Percentiles rank a stretch among this genome's conserved stretches.
Evolutionary conservation across 1,284 basidiomycete genomes (phyloP).

Genomic region (Leucoagaricus sp.): DNA sequence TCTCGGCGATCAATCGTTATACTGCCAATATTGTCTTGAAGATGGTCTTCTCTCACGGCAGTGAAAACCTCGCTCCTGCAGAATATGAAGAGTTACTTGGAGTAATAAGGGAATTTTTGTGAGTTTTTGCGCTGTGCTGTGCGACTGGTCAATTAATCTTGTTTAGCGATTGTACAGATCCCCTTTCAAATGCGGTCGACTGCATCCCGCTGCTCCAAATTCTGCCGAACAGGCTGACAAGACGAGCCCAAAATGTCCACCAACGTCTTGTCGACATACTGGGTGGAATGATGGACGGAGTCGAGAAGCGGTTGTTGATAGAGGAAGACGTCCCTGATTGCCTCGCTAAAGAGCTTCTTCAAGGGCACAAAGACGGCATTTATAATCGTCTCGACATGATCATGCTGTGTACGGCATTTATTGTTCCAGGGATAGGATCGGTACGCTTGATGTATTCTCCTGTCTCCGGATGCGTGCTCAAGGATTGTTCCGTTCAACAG

Average conservation of each 20-base stretch:
- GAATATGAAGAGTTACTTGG: conserved; percentile 31
- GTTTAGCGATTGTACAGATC: conserved; percentile 35
- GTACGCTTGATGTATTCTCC: conserved; percentile 20
- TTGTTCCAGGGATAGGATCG: conserved; percentile 41
- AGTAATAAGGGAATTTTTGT: conserved; percentile 41
- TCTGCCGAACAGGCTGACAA: conserved; percentile 33
- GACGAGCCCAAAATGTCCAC: conserved; percentile 34
- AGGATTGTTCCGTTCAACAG: conserved; percentile 18
- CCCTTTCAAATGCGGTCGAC: conserved; percentile 42
- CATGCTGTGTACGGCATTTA: conserved; percentile 40
- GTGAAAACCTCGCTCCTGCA: conserved; percentile 33
- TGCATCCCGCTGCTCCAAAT: conserved; percentile 41
- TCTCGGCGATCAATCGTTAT: conserved; percentile 34
- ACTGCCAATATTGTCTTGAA: conserved; percentile 42
- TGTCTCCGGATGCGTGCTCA: neutral
- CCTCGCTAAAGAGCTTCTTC: conserved; percentile 35
- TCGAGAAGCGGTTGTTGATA: conserved; percentile 31
- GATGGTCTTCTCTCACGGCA: conserved; percentile 38
- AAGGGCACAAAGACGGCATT: conserved; percentile 30
- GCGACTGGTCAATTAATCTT: neutral
- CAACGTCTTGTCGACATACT: conserved; percentile 35
- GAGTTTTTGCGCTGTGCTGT: too few species aligned
- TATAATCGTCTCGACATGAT: conserved; percentile 37
- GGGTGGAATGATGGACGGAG: conserved; percentile 31
- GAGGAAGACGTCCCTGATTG: conserved; percentile 39